Evolutionary conservation across 805 yeast species (phyloP).

Genomic region (Brettanomyces bruxellensis): DNA sequence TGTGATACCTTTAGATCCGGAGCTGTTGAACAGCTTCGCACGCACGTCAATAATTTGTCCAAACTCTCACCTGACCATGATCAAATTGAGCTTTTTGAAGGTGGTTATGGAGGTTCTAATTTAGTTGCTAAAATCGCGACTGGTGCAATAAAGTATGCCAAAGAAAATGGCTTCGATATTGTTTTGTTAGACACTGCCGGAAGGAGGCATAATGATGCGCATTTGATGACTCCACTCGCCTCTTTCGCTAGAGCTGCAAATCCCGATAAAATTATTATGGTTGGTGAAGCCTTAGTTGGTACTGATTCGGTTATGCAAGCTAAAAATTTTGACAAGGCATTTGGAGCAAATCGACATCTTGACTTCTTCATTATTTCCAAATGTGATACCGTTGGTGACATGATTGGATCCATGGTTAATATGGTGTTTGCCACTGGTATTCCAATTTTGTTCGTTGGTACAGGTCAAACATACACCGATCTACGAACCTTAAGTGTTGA

Average conservation of each 20-base stretch:
- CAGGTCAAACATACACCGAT: conserved; percentile 96
- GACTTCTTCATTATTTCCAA: conserved; percentile 91
- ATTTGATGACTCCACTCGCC: conserved; percentile 90
- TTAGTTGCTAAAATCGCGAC: conserved; percentile 88
- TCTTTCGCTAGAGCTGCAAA: conserved; percentile 92
- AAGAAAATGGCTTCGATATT: conserved; percentile 62
- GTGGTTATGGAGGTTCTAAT: conserved; percentile 96
- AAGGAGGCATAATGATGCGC: conserved; percentile 89
- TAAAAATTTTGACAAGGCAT: conserved; percentile 82
- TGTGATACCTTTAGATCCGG: conserved; percentile 98
- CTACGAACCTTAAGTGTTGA: conserved; percentile 81
- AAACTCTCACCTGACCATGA: conserved; percentile 42
- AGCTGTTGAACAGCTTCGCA: conserved; percentile 95
- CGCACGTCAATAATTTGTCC: conserved; percentile 79
- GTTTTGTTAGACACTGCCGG: conserved; percentile 97
- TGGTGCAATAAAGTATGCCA: conserved; percentile 78
- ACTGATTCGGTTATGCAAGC: conserved; percentile 97
- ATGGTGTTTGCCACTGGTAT: conserved; percentile 95
- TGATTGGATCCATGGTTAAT: conserved; percentile 94
- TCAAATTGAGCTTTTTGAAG: conserved; percentile 74
- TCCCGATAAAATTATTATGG: conserved; percentile 96
- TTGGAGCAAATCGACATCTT: conserved; percentile 70
- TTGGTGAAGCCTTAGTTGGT: conserved; percentile 96
- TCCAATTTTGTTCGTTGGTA: conserved; percentile 91
- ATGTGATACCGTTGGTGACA: conserved; percentile 95